Base-by-base conservation (phyloP, 2,329 filamentous ascomycete genomes). In the Pezicula carpinea region DNA sequence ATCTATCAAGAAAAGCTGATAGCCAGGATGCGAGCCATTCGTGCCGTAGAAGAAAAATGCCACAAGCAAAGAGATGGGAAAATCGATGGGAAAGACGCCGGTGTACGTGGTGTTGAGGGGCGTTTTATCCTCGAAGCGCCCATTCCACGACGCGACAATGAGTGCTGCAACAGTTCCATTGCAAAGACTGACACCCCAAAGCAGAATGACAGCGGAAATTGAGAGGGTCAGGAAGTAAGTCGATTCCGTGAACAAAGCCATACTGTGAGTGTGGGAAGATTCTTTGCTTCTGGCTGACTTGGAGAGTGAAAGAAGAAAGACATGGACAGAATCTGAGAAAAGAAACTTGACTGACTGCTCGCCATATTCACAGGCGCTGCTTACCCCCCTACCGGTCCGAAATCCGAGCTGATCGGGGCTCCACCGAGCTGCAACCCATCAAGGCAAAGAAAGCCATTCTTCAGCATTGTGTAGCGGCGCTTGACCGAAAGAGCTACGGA, bases 221-320 rank as follows among this genome's bases (percentile, higher is more conserved):
- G 51, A 45, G 6, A 42, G 14, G 17, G 44, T 17, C 26, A 48
- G 35, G 39, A 33, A 38, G 41, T 34, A 32, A 44, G 10, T 31
- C 32, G 6, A 15, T 35, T 6, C 23, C 23, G 18, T 31, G 43
- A 35, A 6, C 17, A 32, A 7, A 19, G 41, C 23, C 42, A 44
- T 36, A 17, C 39, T 64, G 64, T 41, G 66, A 66, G 63, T 60
- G 63, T 53, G 50, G 17, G 48, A 43, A 19, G n/a, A 35, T 22
- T 23, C 3, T 33, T 6, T 22, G n/a, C n/a, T n/a, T n/a, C n/a
- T n/a, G n/a, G n/a, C n/a, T n/a, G n/a, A n/a, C n/a, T n/a, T n/a
- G n/a, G n/a, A n/a, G n/a, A n/a, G n/a, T n/a, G n/a, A n/a, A n/a
- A n/a, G n/a, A n/a, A n/a, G n/a, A n/a, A n/a, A n/a, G n/a, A n/a